A percentile compares a stretch with the other conserved stretches of the same genome.
Evolutionary conservation across 495 filamentous ascomycete species (phyloP).

Genomic region (Penicillium pulvis): DNA sequence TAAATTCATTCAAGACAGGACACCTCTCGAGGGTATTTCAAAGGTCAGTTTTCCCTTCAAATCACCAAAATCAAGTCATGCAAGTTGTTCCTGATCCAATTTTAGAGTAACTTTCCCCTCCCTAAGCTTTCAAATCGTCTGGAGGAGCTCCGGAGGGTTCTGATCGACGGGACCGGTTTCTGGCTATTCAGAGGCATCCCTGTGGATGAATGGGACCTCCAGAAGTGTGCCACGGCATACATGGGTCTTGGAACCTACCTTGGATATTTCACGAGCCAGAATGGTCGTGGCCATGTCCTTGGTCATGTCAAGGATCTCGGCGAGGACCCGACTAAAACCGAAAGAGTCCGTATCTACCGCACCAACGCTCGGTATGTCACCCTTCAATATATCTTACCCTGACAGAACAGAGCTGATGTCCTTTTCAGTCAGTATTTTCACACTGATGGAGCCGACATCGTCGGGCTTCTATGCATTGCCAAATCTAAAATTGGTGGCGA

Average conservation of each 20-base stretch:
- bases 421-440: slow-evolving; percentile 70
- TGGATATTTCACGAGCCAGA: slow-evolving; percentile 85
- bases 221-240: slow-evolving; percentile 82
- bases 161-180: slow-evolving; percentile 85
- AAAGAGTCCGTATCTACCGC: slow-evolving; percentile 84
- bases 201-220: slow-evolving; percentile 70
- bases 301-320: slow-evolving; percentile 91
- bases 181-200: slow-evolving; percentile 87
- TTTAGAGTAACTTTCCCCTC: slow-evolving; percentile 56
- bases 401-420: background rate
- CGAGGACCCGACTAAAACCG: slow-evolving; percentile 77
- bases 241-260: slow-evolving; percentile 88
- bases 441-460: slow-evolving; percentile 73
- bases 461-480: slow-evolving; percentile 78
- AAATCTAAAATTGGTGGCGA: slow-evolving; percentile 77
- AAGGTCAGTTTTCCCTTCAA: slow-evolving; percentile 44
- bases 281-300: slow-evolving; percentile 82
- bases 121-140: slow-evolving; percentile 61
- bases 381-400: background rate
- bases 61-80: background rate
- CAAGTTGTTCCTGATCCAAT: background rate
- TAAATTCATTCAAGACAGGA: slow-evolving; percentile 60
- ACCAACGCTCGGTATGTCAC: slow-evolving; percentile 72
- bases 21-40: slow-evolving; percentile 72
- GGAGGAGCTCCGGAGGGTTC: slow-evolving; percentile 60